Conservation (phyloP, 2,329 filamentous ascomycete genomes). For the Plectosphaerella plurivora region DNA sequence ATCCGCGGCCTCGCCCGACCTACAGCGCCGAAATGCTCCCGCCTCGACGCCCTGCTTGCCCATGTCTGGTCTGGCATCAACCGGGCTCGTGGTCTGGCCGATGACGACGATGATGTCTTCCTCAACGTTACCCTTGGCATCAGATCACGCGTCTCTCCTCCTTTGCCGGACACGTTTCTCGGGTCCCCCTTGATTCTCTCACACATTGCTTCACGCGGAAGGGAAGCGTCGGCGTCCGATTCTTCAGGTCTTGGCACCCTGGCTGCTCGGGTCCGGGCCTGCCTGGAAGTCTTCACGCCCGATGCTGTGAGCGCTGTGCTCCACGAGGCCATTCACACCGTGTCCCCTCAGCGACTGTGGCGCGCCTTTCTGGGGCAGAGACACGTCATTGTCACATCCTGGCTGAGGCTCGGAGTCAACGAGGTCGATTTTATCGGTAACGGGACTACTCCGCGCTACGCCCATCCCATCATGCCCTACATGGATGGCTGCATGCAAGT, state of each 20-base stretch:
- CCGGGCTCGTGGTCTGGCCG: constrained; percentile 26
- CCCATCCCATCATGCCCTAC: constrained; percentile 35
- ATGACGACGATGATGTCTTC: constrained; percentile 24
- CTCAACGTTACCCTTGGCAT: constrained; percentile 35
- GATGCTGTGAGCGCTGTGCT: constrained; percentile 32
- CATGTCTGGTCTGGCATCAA: constrained; percentile 41
- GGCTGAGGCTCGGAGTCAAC: constrained; percentile 31
- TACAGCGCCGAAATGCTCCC: constrained; percentile 22
- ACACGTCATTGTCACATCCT: constrained; percentile 39
- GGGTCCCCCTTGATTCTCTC: constrained; percentile 39
- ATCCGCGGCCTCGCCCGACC: constrained; percentile 7
- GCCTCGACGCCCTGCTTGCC: constrained; percentile 39
- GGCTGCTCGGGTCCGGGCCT: constrained; percentile 27
- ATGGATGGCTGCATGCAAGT: constrained; percentile 37
- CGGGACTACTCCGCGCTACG: constrained; percentile 22
- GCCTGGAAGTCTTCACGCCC: constrained; percentile 28
- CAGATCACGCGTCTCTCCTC: constrained; percentile 30
- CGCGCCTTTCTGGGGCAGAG: constrained; percentile 35
- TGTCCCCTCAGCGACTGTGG: constrained; percentile 42
- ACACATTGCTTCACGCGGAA: constrained; percentile 20
- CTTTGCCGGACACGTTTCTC: constrained; percentile 32
- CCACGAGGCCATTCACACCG: constrained; percentile 36
- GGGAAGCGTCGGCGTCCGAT: not conserved
- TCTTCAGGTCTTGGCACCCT: constrained; percentile 8
- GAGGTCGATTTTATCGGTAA: constrained; percentile 33